A percentile compares a stretch with the other conserved stretches of the same genome.
Evolutionary conservation across 768 basidiomycete species (phyloP).

Genomic region (Termitomyces sp.): DNA sequence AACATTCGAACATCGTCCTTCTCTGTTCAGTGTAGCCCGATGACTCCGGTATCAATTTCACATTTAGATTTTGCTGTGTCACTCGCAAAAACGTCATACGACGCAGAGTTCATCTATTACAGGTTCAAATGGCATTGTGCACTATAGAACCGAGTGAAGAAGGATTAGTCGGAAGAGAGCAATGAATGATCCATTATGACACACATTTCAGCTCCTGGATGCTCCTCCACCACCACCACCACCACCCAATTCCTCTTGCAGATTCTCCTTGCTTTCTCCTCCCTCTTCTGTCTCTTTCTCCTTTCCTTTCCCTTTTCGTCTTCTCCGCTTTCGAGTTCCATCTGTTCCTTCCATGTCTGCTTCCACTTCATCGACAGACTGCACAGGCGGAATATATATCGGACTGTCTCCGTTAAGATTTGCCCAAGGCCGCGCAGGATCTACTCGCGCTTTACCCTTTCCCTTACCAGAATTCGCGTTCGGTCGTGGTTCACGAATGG

Average conservation of each 20-base stretch:
- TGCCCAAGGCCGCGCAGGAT: neutral
- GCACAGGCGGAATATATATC: conserved; percentile 29
- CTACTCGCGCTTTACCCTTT: conserved; percentile 31
- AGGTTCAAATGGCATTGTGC: neutral
- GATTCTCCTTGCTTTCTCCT: conserved; percentile 2
- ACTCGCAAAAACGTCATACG: neutral
- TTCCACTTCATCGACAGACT: conserved; percentile 4
- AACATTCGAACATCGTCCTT: no score
- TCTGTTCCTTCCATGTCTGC: neutral
- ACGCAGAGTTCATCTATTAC: neutral
- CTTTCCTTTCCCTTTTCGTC: conserved; percentile 6
- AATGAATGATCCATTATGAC: neutral
- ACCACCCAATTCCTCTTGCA: neutral
- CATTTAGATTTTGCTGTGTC: neutral
- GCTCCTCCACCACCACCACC: neutral
- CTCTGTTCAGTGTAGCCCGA: neutral
- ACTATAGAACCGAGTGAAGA: neutral
- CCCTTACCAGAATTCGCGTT: conserved; percentile 25
- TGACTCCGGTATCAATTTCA: neutral
- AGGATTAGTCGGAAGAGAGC: neutral
- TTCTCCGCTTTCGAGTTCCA: conserved; percentile 7
- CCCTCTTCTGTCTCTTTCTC: conserved; percentile 5
- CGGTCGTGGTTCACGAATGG: conserved; percentile 27
- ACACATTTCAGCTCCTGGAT: conserved; percentile 2
- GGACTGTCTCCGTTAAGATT: conserved; percentile 17